Evolutionary conservation across 768 basidiomycete species (phyloP).

Genomic region (Phanerodontia chrysosporium): DNA sequence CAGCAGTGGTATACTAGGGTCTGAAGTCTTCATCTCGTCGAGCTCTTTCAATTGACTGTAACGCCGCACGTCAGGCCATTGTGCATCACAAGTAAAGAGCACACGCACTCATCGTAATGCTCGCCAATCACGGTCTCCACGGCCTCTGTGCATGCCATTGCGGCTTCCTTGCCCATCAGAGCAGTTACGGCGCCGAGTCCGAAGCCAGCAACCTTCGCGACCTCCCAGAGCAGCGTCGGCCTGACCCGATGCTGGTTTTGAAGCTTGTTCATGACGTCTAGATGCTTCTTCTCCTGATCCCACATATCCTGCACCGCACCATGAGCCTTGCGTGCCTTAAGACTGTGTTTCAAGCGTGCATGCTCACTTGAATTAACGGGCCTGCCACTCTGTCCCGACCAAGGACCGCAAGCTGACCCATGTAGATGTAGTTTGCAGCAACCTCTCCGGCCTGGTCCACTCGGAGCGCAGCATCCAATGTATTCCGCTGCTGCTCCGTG

Average conservation of each 20-base stretch:
- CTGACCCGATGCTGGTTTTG: conserved; percentile 80
- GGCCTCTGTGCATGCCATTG: conserved; percentile 98
- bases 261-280: conserved; percentile 80
- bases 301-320: conserved; percentile 76
- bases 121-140: conserved; percentile 98
- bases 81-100: not conserved
- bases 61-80: not conserved
- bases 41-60: conserved; percentile 79
- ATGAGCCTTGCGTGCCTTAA: not conserved
- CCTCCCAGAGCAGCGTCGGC: conserved; percentile 78
- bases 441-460: conserved; percentile 96
- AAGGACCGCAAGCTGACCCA: conserved; percentile 77
- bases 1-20: conserved; percentile 77
- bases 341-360: not conserved
- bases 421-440: conserved; percentile 94
- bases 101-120: conserved; percentile 94
- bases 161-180: conserved; percentile 85
- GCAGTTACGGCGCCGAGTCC: conserved; percentile 84
- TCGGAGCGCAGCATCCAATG: conserved; percentile 66
- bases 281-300: conserved; percentile 92
- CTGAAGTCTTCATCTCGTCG: conserved; percentile 54
- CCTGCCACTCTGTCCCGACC: conserved; percentile 52
- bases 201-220: conserved; percentile 85
- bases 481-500: conserved; percentile 41
- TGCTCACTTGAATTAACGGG: conserved; percentile 39